These are phyloP conservation scores for Rugonectria rugulosa DNA, from an alignment of 2,329 filamentous ascomycete genomes.

Conservation along the genomic window DNA sequence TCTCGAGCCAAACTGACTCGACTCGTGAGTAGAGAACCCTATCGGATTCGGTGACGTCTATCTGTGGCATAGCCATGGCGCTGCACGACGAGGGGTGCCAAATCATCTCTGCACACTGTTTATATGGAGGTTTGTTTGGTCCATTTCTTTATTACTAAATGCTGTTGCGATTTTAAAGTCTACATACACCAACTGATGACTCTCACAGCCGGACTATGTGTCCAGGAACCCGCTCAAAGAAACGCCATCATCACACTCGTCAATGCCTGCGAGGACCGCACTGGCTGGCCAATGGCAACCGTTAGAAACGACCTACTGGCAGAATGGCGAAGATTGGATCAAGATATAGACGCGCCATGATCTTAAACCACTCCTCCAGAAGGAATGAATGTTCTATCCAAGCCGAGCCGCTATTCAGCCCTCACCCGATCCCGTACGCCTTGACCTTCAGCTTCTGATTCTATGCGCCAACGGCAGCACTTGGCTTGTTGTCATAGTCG, in stretches of 20 bases:
- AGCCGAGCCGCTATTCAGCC: too few species aligned
- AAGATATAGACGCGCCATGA: slow-evolving; percentile 10
- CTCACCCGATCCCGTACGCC: too few species aligned
- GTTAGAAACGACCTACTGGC: slow-evolving; percentile 42
- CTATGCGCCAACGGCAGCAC: slow-evolving; percentile 1
- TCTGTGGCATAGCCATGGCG: slow-evolving; percentile 58
- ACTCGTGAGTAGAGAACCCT: slow-evolving; percentile 34
- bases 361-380: neutral
- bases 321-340: slow-evolving; percentile 40
- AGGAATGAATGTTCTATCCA: neutral
- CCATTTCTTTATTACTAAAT: neutral
- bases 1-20: slow-evolving; percentile 48
- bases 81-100: slow-evolving; percentile 49
- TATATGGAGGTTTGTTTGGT: slow-evolving; percentile 42
- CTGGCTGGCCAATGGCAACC: slow-evolving; percentile 49
- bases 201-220: slow-evolving; percentile 48
- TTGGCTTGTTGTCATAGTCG: slow-evolving; percentile 14
- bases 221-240: slow-evolving; percentile 46
- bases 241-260: slow-evolving; percentile 47
- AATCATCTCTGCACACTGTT: slow-evolving; percentile 51
- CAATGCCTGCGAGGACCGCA: slow-evolving; percentile 44
- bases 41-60: slow-evolving; percentile 37
- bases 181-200: too few species aligned
- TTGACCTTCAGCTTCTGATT: too few species aligned
- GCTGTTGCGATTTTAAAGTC: neutral